Conservation (phyloP, 176 grass and related monocot genomes). For the Triticum dicoccoides region DNA sequence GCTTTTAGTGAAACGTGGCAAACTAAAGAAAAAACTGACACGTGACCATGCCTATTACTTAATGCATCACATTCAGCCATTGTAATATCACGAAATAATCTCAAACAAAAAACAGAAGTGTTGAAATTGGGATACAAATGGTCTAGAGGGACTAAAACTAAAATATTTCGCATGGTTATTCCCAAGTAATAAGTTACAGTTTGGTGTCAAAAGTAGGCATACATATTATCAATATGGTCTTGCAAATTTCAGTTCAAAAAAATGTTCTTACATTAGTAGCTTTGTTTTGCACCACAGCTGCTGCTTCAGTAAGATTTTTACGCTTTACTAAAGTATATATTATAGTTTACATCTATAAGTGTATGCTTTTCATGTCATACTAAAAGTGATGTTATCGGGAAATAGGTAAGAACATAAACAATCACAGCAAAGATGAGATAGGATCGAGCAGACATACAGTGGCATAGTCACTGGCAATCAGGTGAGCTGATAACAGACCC, state of each 20-base stretch:
- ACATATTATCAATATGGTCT: background rate
- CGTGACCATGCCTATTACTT: background rate
- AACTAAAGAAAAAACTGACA: background rate
- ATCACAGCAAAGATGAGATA: background rate
- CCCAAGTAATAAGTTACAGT: background rate
- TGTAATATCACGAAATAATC: background rate
- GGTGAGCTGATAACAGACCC: slow-evolving; percentile 82
- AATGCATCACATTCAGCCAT: background rate
- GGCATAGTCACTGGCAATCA: slow-evolving; percentile 93
- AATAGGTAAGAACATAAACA: slow-evolving; percentile 1
- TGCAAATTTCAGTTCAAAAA: background rate
- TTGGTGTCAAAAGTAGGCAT: background rate
- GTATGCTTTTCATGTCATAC: background rate
- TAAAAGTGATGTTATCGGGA: background rate
- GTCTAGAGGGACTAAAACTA: background rate
- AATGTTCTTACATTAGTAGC: background rate
- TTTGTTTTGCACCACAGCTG: background rate
- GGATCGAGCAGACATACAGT: slow-evolving; percentile 52
- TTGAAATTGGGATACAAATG: background rate
- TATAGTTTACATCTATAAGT: background rate
- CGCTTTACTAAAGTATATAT: background rate
- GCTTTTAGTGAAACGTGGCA: background rate
- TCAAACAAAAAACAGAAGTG: background rate
- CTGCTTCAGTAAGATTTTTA: background rate
- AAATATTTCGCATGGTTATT: background rate